Base-by-base conservation (phyloP, 805 yeast species). In the Blastobotrys parvus region DNA sequence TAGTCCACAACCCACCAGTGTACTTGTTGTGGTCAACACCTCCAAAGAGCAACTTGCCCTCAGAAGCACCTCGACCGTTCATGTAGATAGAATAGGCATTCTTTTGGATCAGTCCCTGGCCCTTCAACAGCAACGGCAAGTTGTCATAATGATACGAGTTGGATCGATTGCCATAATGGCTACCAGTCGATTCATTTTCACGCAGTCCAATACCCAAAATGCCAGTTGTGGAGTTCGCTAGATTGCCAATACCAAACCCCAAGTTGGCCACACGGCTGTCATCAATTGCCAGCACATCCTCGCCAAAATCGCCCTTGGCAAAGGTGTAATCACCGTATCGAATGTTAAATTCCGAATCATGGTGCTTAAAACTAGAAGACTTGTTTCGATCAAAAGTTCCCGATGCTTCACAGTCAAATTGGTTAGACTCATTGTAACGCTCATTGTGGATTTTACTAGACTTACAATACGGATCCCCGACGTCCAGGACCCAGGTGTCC, bases 241-340 rank as follows among this genome's bases (percentile, higher is more conserved):
- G 57, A 55, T 78, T 77, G 6, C 84, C 92, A 20, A 86, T 76
- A 1, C 94, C 96, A 61, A 89, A 74, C 5, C 86, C 75, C 23
- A 83, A 64, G 42, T 66, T 63, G 1, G 67, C 50, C 8, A 80
- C 66, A 4, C 70, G 61, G 15, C 71, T 61, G 38, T 71, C 75
- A 39, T 77, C 77, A 43, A 85, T 54, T 1, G 54, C 48, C 5
- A 88, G 69, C 36, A 65, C 63, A 56, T 88, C 97, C 35, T 66
- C 60, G 17, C 80, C 88, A 70, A 74, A 78, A 13, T 50, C 50
- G 15, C 86, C 86, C n/a, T 55, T 51, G 5, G 80, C 82, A 47
- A 58, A 68, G 7, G 76, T 59, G 30, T 57, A 53, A 52, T 78
- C 84, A 19, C 69, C 65, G 48, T 62, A 62, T 11, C 38, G 29